phyloP scores from a whole-genome alignment of 305 asterid species.

The Lippia alba region DNA sequence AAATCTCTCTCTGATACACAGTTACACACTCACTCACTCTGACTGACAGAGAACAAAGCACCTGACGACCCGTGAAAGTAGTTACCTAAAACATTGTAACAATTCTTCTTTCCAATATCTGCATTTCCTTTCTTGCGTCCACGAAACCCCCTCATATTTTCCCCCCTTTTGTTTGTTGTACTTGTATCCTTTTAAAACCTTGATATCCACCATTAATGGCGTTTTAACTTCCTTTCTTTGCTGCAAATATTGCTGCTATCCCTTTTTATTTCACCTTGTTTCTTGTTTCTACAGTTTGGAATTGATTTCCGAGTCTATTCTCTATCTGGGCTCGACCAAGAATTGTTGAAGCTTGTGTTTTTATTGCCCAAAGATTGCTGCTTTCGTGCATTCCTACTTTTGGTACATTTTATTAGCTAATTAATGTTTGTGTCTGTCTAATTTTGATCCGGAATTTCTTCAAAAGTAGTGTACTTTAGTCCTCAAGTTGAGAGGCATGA shows the following conservation, averaged over 20 bases:
- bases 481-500: background rate
- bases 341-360: background rate
- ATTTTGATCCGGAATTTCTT: slow-evolving; percentile 26
- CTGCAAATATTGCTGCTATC: slow-evolving; percentile 32
- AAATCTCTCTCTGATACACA: slow-evolving; percentile 2
- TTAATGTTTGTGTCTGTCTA: slow-evolving; percentile 3
- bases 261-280: background rate
- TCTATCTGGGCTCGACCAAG: slow-evolving; percentile 25
- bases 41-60: slow-evolving; percentile 48
- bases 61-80: slow-evolving; percentile 56
- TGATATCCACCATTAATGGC: background rate
- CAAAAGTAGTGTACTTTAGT: background rate
- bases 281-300: slow-evolving; percentile 10
- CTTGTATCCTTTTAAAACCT: slow-evolving; percentile 7
- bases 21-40: slow-evolving; percentile 1
- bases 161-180: background rate
- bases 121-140: slow-evolving; percentile 32
- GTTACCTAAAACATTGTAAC: slow-evolving; percentile 48
- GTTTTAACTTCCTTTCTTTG: slow-evolving; percentile 13
- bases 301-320: slow-evolving; percentile 11
- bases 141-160: background rate
- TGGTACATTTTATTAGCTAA: background rate
- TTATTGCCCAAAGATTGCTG: slow-evolving; percentile 19
- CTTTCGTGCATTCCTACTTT: slow-evolving; percentile 12
- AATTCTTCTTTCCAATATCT: slow-evolving; percentile 34